These are phyloP conservation scores for Hypoxylon fuscum DNA, from an alignment of 495 filamentous ascomycete species.

Conservation along the genomic window DNA sequence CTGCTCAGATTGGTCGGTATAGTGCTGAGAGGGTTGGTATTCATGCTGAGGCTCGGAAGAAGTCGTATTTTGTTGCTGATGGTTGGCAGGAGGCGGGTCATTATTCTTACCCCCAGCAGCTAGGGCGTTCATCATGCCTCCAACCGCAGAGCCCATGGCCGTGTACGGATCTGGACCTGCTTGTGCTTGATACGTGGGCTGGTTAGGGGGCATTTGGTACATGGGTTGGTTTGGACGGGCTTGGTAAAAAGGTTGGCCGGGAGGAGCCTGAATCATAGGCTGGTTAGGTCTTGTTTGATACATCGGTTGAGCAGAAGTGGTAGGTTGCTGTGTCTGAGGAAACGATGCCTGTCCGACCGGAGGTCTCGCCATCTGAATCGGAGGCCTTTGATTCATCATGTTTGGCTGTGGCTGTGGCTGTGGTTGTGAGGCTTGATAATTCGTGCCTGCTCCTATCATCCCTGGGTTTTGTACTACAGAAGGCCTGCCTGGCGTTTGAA, in stretches of 20 bases:
- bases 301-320: slow-evolving; percentile 10
- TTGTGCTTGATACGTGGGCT: slow-evolving; percentile 16
- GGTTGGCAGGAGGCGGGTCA: neutral
- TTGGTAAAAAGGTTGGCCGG: slow-evolving; percentile 24
- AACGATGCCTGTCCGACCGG: slow-evolving; percentile 24
- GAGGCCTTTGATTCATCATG: slow-evolving; percentile 17
- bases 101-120: neutral
- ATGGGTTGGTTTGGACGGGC: slow-evolving; percentile 6
- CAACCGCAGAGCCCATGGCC: slow-evolving; percentile 26
- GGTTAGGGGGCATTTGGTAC: slow-evolving; percentile 12
- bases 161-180: slow-evolving; percentile 22
- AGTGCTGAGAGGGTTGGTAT: neutral
- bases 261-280: slow-evolving; percentile 11
- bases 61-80: slow-evolving; percentile 17
- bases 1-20: slow-evolving; percentile 8
- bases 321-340: slow-evolving; percentile 21
- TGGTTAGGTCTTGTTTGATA: slow-evolving; percentile 16
- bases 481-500: slow-evolving; percentile 35
- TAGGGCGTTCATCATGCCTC: slow-evolving; percentile 21
- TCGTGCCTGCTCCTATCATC: slow-evolving; percentile 10
- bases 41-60: slow-evolving; percentile 24
- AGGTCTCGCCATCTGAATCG: slow-evolving; percentile 21
- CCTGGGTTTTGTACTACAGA: slow-evolving; percentile 36
- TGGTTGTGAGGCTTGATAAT: too few species aligned
- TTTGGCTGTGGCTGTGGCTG: slow-evolving; percentile 4